Evolutionary conservation across 2,329 filamentous ascomycete species (phyloP), one percentile per base, ranked within the genome.

Genomic region (Xylariaceae sp.): DNA sequence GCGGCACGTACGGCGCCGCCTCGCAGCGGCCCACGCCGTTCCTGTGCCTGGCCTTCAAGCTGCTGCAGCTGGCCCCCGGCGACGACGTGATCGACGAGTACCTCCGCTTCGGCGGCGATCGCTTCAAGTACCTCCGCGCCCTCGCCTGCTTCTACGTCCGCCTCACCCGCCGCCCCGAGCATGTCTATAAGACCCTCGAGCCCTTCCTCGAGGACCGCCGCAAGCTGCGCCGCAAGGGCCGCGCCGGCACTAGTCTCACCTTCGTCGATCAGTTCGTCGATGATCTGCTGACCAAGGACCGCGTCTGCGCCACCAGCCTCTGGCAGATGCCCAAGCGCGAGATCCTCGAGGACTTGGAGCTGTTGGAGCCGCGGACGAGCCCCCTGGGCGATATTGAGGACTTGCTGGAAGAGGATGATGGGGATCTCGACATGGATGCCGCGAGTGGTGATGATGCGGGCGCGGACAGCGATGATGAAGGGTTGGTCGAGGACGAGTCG

Each of bases 101-200:
- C 72, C 75, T 99, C 26, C 78, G 85, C 54, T 88, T 88, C 67
- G 89, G 88, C 52, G 91, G 87, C 44, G 87, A 89, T 40, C 77
- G 86, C 50, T 92, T 93, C 71, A 92, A 90, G 75, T 99, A 99
- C 74, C 79, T 99, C 51, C 87, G 93, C 55, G 93, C 91, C 0
- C 79, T 99, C 62, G 93, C 93, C 0, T 89, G 89, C 1, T 98
- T 99, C 72, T 98, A 99, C 74, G 85, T 96, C n/a, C 82, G 95
- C 12, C 77, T 99, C 66, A 96, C 95, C 18, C 88, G 93, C 70
- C 83, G 88, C 64, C 86, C 91, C 5, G 89, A 89, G 65, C 89
- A 95, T 54, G 88, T 98, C 3, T 96, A 93, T 73, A 76, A 75
- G 54, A 84, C 85, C 16, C 78, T 99, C 43, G 95, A 99, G 77